Evolutionary conservation across 2,329 filamentous ascomycete species (phyloP).

Genomic region (Chrysosporium queenslandicum): DNA sequence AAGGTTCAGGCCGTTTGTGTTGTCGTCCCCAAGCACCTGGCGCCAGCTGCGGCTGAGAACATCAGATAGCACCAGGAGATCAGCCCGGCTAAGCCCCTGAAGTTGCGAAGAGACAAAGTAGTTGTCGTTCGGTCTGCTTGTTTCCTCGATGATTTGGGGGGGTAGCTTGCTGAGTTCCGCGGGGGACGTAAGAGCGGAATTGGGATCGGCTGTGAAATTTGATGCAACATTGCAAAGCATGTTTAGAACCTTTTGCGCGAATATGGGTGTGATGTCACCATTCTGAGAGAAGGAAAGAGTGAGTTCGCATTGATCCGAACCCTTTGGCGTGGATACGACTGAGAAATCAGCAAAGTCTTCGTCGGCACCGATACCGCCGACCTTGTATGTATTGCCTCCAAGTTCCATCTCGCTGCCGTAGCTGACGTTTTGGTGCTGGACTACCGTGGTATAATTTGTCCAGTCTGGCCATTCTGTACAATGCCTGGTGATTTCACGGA

Average conservation of each 20-base stretch:
- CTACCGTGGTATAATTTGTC: conserved; percentile 33
- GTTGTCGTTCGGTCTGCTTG: conserved; percentile 21
- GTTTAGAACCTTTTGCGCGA: conserved; percentile 31
- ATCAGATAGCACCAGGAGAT: conserved; percentile 33
- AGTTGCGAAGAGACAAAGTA: conserved; percentile 30
- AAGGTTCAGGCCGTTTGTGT: conserved; percentile 24
- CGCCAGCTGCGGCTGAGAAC: conserved; percentile 34
- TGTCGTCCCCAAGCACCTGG: conserved; percentile 28
- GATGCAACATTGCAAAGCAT: conserved; percentile 34
- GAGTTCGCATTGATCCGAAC: conserved; percentile 27
- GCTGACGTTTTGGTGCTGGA: conserved; percentile 33
- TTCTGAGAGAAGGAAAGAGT: conserved; percentile 33
- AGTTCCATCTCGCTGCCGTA: conserved; percentile 31
- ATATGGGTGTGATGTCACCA: conserved; percentile 26
- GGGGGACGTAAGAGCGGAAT: conserved; percentile 26
- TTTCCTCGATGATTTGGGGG: conserved; percentile 25
- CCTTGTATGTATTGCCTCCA: conserved; percentile 31
- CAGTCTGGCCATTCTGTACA: conserved; percentile 36
- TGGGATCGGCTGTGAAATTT: conserved; percentile 30
- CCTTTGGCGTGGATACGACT: conserved; percentile 30
- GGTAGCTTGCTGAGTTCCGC: conserved; percentile 25
- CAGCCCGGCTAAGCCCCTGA: conserved; percentile 30
- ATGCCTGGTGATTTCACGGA: conserved; percentile 43
- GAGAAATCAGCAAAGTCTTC: conserved; percentile 35
- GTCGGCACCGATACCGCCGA: conserved; percentile 32